Evolutionary conservation across 2,329 filamentous ascomycete species (phyloP).

Genomic region (Zymoseptoria pseudotritici): DNA sequence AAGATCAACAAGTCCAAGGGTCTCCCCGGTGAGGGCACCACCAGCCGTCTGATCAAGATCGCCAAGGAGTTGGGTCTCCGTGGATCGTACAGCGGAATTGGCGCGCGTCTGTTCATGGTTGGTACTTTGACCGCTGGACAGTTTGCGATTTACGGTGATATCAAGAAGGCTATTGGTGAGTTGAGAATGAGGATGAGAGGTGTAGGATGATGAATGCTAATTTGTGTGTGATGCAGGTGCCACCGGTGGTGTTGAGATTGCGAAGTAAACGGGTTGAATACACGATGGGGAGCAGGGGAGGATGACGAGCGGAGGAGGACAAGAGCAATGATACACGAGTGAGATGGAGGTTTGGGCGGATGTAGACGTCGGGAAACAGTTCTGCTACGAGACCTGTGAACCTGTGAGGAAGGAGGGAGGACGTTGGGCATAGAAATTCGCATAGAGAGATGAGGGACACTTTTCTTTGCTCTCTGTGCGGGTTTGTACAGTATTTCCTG

Average conservation of each 20-base stretch:
- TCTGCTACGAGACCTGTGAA: no score
- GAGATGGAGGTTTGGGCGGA: neutral
- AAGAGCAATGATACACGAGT: neutral
- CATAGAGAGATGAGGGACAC: no score
- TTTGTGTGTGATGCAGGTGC: slow-evolving; percentile 44
- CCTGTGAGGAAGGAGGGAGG: no score
- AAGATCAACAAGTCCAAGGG: slow-evolving; percentile 97
- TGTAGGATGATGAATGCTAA: slow-evolving; percentile 5
- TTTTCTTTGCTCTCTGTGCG: no score
- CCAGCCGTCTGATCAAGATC: slow-evolving; percentile 77
- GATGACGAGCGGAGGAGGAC: slow-evolving; percentile 1
- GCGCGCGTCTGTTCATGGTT: slow-evolving; percentile 69
- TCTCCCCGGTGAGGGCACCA: slow-evolving; percentile 75
- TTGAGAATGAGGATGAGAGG: neutral
- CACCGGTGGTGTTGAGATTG: slow-evolving; percentile 68
- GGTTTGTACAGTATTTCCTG: slow-evolving; percentile 9
- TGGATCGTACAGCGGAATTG: slow-evolving; percentile 73
- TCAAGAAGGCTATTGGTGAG: slow-evolving; percentile 50
- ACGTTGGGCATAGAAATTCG: no score
- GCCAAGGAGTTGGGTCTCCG: slow-evolving; percentile 71
- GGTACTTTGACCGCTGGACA: slow-evolving; percentile 71
- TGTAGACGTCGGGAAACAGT: no score
- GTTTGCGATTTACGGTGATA: slow-evolving; percentile 81
- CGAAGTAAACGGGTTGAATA: slow-evolving; percentile 15
- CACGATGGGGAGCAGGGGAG: neutral